Percentiles rank a stretch among this genome's conserved stretches.
Conservation (phyloP, 2,329 filamentous ascomycete species). For the Atkinsonella texensis region DNA sequence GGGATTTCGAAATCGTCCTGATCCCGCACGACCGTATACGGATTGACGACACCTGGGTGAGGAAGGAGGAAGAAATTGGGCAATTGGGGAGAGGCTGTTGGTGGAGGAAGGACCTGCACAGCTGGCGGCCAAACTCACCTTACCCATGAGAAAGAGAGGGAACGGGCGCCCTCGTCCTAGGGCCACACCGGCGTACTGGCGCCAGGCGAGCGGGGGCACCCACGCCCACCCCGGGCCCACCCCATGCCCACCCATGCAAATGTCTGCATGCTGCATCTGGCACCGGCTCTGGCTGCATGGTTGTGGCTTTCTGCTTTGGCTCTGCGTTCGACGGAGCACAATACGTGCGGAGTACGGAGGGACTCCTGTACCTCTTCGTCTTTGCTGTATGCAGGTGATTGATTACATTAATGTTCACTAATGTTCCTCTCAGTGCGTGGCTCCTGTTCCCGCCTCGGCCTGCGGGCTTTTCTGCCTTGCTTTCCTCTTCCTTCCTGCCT, state of each 20-base stretch:
- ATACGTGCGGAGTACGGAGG: background rate
- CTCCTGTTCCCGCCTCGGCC: too few species aligned
- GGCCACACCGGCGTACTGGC: slow-evolving; percentile 15
- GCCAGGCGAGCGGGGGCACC: slow-evolving; percentile 15
- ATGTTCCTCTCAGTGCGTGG: too few species aligned
- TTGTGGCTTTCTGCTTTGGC: background rate
- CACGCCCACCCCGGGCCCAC: slow-evolving; percentile 9
- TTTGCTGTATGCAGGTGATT: too few species aligned
- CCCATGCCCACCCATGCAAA: slow-evolving; percentile 7
- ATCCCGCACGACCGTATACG: slow-evolving; percentile 20
- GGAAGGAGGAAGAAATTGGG: slow-evolving; percentile 21
- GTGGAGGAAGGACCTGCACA: slow-evolving; percentile 28
- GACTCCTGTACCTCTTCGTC: background rate
- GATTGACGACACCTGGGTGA: slow-evolving; percentile 21
- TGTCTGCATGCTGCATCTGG: slow-evolving; percentile 6
- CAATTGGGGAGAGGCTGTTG: slow-evolving; percentile 26
- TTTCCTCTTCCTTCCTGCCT: too few species aligned
- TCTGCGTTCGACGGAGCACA: background rate
- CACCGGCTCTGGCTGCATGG: background rate
- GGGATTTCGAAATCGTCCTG: slow-evolving; percentile 9
- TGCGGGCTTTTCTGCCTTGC: too few species aligned
- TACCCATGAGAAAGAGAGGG: slow-evolving; percentile 28
- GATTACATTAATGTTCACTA: too few species aligned
- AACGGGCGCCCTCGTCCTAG: slow-evolving; percentile 21
- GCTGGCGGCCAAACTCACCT: slow-evolving; percentile 29